A percentile compares a stretch with the other conserved stretches of the same genome.
phyloP scores from a whole-genome alignment of 345 rosid species.

The Sonneratia alba region DNA sequence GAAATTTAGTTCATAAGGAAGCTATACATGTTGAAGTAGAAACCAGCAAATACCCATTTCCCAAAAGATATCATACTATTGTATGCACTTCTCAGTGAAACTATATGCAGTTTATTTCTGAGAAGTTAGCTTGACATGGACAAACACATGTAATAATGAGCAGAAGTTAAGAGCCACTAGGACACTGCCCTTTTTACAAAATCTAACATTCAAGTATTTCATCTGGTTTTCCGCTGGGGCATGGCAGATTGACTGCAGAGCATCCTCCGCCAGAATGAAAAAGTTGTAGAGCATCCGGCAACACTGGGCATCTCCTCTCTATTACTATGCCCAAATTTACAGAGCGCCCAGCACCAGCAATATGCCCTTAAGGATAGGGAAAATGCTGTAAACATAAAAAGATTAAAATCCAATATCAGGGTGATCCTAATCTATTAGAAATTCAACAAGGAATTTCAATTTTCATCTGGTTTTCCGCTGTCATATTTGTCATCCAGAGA shows the following conservation, averaged over 20 bases:
- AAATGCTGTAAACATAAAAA: neutral
- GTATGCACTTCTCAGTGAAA: no score
- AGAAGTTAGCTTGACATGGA: no score
- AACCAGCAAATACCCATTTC: neutral
- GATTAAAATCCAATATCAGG: neutral
- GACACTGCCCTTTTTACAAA: neutral
- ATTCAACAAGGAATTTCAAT: neutral
- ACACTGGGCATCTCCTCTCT: no score
- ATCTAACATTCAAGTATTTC: neutral
- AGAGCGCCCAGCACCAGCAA: neutral
- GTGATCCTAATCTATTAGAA: neutral
- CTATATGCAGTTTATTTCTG: no score
- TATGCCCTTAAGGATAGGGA: neutral
- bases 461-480: neutral
- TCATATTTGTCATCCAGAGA: no score
- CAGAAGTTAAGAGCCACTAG: neutral
- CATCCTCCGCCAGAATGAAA: neutral
- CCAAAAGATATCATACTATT: no score
- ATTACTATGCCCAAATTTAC: no score
- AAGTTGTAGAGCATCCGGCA: neutral
- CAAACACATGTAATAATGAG: neutral
- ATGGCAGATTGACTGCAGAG: no score
- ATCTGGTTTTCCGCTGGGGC: no score
- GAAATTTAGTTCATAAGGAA: neutral
- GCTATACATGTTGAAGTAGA: neutral